Conservation (phyloP, 164 flowering plant species). For the Malania oleifera region DNA sequence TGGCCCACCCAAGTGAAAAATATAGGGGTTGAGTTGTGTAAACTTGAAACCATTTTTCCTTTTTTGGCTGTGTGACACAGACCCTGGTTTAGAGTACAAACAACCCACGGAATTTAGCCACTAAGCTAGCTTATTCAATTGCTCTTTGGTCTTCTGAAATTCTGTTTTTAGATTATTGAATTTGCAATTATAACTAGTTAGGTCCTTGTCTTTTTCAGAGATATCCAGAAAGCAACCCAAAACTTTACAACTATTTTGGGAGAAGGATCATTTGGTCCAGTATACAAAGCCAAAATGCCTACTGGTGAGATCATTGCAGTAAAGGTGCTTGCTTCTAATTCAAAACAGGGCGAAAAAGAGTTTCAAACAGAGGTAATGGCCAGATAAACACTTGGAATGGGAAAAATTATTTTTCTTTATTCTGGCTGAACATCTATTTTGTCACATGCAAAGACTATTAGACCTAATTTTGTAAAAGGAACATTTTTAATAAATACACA, state of each 20-base stretch:
- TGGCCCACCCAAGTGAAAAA: no score
- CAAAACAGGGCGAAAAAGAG: slow-evolving; percentile 84
- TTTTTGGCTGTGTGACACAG: no score
- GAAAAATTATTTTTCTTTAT: not conserved
- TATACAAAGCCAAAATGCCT: slow-evolving; percentile 78
- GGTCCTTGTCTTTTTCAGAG: slow-evolving; percentile 42
- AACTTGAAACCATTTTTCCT: no score
- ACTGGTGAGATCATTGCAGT: slow-evolving; percentile 65
- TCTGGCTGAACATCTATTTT: not conserved
- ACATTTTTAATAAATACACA: no score
- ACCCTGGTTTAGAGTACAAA: no score
- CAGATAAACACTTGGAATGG: not conserved
- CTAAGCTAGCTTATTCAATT: not conserved
- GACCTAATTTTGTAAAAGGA: no score
- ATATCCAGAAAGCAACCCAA: slow-evolving; percentile 87
- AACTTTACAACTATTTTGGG: slow-evolving; percentile 87
- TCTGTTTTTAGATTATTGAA: not conserved
- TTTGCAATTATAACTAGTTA: not conserved
- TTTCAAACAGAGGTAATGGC: slow-evolving; percentile 84
- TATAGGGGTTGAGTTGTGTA: no score
- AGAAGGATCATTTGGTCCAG: slow-evolving; percentile 96
- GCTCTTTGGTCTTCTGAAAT: not conserved
- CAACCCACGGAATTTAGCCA: no score
- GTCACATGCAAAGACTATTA: no score
- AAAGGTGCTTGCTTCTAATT: slow-evolving; percentile 82